A percentile compares a stretch with the other conserved stretches of the same genome.
These are phyloP conservation scores for Psilocybe cubensis DNA, from an alignment of 768 basidiomycete genomes.

Conservation along the genomic window DNA sequence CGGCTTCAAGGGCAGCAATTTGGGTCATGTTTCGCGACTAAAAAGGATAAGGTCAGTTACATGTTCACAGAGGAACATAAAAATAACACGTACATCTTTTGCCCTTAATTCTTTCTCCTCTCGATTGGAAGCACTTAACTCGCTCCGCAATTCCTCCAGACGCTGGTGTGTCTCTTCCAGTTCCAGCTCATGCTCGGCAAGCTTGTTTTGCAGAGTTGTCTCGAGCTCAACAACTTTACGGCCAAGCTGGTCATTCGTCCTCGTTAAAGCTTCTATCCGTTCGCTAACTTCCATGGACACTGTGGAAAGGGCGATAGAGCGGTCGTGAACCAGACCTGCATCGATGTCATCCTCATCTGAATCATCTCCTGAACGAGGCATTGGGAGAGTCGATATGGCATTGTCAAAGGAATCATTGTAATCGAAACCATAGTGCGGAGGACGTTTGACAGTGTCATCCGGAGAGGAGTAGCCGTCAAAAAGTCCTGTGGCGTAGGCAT, in stretches of 20 bases:
- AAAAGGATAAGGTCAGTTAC: constrained; percentile 10
- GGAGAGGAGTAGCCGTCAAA: constrained; percentile 48
- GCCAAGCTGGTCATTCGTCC: constrained; percentile 74
- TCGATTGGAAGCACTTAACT: constrained; percentile 78
- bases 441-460: constrained; percentile 31
- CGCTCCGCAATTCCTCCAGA: constrained; percentile 77
- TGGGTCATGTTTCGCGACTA: constrained; percentile 69
- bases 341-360: constrained; percentile 58
- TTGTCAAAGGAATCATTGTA: constrained; percentile 42
- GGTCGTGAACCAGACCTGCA: constrained; percentile 64
- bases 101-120: constrained; percentile 92
- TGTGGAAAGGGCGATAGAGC: constrained; percentile 60
- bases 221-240: constrained; percentile 80
- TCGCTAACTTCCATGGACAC: constrained; percentile 76
- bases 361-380: constrained; percentile 57
- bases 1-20: constrained; percentile 74
- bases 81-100: constrained; percentile 67
- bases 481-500: constrained; percentile 21
- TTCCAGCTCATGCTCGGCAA: constrained; percentile 81
- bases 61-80: background rate
- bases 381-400: constrained; percentile 56
- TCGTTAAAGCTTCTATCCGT: constrained; percentile 71
- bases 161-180: constrained; percentile 78
- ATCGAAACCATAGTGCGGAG: constrained; percentile 25
- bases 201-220: constrained; percentile 61